Percentiles rank a stretch among this genome's conserved stretches.
These are phyloP conservation scores for Tieghemostelium lacteum DNA, from an alignment of 78 protist genomes.

Conservation along the genomic window DNA sequence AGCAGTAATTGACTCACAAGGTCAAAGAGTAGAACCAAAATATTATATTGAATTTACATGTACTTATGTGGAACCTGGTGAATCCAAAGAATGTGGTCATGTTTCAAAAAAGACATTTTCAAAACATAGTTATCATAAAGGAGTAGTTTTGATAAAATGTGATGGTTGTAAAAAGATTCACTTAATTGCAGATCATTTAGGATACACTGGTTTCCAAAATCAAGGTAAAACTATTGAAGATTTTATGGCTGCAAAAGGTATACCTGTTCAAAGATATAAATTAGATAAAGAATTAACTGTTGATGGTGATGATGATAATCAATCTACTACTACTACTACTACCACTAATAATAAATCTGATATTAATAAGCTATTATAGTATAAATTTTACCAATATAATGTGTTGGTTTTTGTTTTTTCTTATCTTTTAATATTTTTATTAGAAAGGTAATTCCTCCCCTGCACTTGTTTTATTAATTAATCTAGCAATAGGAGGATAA, in stretches of 20 bases:
- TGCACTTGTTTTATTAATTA: constrained; percentile 43
- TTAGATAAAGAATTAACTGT: constrained; percentile 5
- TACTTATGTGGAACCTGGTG: constrained; percentile 31
- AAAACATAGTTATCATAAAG: constrained; percentile 74
- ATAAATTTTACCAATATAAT: not conserved
- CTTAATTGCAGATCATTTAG: constrained; percentile 69
- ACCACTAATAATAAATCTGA: not conserved
- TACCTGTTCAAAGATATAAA: constrained; percentile 28
- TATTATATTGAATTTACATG: constrained; percentile 72
- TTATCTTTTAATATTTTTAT: not conserved
- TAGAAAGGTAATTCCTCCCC: constrained; percentile 72
- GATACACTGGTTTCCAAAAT: constrained; percentile 51
- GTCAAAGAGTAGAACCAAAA: constrained; percentile 48
- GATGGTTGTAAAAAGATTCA: constrained; percentile 68
- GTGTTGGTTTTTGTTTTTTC: not conserved
- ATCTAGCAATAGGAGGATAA: constrained; percentile 49
- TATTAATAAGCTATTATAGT: not conserved
- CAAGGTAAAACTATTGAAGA: constrained; percentile 75
- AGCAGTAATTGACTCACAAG: constrained; percentile 6
- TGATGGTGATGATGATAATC: not conserved
- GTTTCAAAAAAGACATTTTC: constrained; percentile 66
- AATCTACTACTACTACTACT: constrained; percentile 1
- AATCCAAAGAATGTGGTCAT: constrained; percentile 54
- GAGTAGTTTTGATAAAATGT: constrained; percentile 61
- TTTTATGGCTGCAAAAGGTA: constrained; percentile 50